Conservation (phyloP, 1,284 basidiomycete species). For the Sporisorium exsertum region DNA sequence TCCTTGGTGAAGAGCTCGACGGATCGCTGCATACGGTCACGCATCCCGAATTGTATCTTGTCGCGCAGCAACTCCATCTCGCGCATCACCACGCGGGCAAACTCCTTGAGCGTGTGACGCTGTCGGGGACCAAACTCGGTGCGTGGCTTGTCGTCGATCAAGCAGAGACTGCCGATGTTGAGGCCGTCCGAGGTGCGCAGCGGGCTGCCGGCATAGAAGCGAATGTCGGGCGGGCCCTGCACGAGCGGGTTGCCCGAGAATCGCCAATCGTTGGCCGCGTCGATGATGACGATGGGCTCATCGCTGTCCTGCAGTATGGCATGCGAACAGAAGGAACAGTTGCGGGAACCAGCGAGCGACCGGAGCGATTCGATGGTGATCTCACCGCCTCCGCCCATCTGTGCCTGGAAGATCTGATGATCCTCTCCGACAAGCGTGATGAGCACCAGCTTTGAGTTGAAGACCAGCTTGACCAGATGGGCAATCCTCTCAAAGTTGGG, state of each 20-base stretch:
- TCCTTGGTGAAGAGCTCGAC: constrained; percentile 96
- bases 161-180: constrained; percentile 87
- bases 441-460: constrained; percentile 85
- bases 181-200: constrained; percentile 87
- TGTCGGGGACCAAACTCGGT: constrained; percentile 88
- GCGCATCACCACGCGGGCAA: constrained; percentile 88
- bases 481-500: constrained; percentile 92
- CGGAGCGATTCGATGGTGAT: constrained; percentile 41
- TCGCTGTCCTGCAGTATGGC: constrained; percentile 85
- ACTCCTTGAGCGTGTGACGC: constrained; percentile 91
- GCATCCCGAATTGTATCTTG: constrained; percentile 89
- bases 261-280: constrained; percentile 85
- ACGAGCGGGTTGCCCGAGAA: constrained; percentile 86
- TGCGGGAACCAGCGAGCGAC: constrained; percentile 72
- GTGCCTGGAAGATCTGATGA: constrained; percentile 86
- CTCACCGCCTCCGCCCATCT: constrained; percentile 74
- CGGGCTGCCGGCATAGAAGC: constrained; percentile 93
- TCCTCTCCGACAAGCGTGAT: constrained; percentile 85
- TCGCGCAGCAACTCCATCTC: constrained; percentile 96
- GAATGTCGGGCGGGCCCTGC: constrained; percentile 76
- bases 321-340: constrained; percentile 84
- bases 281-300: constrained; percentile 87
- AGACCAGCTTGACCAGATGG: constrained; percentile 88
- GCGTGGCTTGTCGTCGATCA: constrained; percentile 86
- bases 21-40: constrained; percentile 90